Percentiles rank a stretch among this genome's conserved stretches.
Conservation (phyloP, 768 basidiomycete genomes). For the Rhodotorula kratochvilovae region DNA sequence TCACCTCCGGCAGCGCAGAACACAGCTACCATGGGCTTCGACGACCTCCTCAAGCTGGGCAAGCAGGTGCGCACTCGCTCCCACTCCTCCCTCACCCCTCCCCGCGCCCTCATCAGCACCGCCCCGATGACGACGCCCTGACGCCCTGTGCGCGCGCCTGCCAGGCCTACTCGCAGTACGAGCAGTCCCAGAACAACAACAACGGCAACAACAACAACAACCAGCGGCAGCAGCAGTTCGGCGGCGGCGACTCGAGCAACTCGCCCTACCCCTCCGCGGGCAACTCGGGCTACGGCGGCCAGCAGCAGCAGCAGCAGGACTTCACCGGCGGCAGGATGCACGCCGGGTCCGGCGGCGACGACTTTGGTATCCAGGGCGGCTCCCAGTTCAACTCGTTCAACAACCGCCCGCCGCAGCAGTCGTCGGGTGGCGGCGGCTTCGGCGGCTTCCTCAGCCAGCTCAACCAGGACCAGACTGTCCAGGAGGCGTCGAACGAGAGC, state of each 20-base stretch:
- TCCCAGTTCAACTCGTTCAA: slow-evolving; percentile 12
- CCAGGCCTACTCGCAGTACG: slow-evolving; percentile 24
- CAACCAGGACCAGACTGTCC: slow-evolving; percentile 16
- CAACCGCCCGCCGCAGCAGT: slow-evolving; percentile 1
- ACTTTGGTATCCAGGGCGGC: slow-evolving; percentile 24
- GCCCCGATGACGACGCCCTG: neutral
- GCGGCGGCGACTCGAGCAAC: neutral
- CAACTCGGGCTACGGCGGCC: slow-evolving; percentile 2
- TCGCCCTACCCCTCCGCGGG: slow-evolving; percentile 2
- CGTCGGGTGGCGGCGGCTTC: neutral
- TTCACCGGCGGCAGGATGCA: slow-evolving; percentile 2
- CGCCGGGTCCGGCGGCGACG: slow-evolving; percentile 14
- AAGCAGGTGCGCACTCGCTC: slow-evolving; percentile 6
- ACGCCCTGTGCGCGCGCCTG: neutral
- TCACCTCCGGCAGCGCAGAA: neutral
- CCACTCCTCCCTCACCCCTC: neutral
- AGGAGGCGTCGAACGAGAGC: slow-evolving; percentile 11
- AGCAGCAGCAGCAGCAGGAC: neutral
- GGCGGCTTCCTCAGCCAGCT: neutral
- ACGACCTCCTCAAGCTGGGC: slow-evolving; percentile 20
- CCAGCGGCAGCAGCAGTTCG: slow-evolving; percentile 3
- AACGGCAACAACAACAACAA: neutral
- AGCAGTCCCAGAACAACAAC: slow-evolving; percentile 1
- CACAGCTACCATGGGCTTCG: neutral
- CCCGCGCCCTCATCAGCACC: neutral